Evolutionary conservation across 257 asterid genomes (phyloP).

Genomic region (Nyctanthes arbortristis): DNA sequence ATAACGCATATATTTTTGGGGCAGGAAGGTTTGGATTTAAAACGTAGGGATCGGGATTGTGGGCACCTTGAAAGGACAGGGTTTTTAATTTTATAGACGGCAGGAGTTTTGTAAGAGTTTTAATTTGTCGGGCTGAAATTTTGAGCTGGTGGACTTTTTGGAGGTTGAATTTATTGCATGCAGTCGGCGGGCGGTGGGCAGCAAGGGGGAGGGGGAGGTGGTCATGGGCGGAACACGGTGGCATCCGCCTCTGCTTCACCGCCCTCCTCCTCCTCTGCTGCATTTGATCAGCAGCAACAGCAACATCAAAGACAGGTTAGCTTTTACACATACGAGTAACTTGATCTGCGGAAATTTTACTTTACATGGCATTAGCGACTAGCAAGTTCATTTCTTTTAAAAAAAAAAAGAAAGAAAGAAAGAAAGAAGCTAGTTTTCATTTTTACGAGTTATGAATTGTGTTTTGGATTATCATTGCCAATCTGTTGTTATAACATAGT

Average conservation of each 20-base stretch:
- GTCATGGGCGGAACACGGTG: conserved; percentile 77
- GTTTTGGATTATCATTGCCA: too few relatives aligned
- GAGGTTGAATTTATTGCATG: conserved; percentile 41
- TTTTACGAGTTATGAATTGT: too few relatives aligned
- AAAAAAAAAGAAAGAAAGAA: too few relatives aligned
- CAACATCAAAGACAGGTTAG: conserved; percentile 72
- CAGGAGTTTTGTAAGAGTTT: not conserved
- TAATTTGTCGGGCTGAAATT: not conserved
- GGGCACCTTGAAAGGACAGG: too few relatives aligned
- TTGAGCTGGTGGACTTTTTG: not conserved
- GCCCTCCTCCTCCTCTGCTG: conserved; percentile 88
- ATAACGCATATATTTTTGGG: not conserved
- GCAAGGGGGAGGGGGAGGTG: conserved; percentile 71
- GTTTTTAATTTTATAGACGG: not conserved
- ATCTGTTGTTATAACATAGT: too few relatives aligned
- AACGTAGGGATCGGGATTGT: not conserved
- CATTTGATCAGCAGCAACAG: conserved; percentile 88
- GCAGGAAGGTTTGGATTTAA: not conserved
- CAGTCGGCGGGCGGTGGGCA: conserved; percentile 94
- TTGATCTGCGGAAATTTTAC: not conserved
- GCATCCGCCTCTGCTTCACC: conserved; percentile 83
- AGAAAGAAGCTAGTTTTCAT: too few relatives aligned
- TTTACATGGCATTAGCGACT: not conserved
- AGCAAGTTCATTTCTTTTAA: not conserved
- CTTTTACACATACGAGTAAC: conserved; percentile 13